A percentile compares a stretch with the other conserved stretches of the same genome.
phyloP scores from a whole-genome alignment of 192 early-diverging fungal genomes.

The Entomortierella beljakovae region DNA sequence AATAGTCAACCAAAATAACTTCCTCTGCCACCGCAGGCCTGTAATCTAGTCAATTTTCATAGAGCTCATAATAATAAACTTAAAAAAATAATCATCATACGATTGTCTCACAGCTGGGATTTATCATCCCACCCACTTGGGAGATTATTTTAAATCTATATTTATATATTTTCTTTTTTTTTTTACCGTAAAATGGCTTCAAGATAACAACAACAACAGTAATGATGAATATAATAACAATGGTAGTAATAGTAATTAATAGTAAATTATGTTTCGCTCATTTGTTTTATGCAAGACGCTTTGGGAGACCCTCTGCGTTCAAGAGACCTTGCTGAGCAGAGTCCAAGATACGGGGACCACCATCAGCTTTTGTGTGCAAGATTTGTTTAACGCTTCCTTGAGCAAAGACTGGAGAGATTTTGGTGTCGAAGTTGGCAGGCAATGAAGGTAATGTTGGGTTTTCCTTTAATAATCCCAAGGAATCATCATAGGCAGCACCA shows the following conservation, averaged over 20 bases:
- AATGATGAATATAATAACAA: background rate
- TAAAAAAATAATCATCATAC: no score
- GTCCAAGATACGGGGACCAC: constrained; percentile 90
- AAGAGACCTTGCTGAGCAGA: constrained; percentile 65
- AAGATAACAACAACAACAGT: background rate
- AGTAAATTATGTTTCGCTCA: no score
- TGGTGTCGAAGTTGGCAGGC: constrained; percentile 63
- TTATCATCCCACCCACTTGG: no score
- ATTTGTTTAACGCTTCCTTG: constrained; percentile 84
- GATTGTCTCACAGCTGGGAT: no score
- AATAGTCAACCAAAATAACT: background rate
- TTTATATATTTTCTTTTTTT: no score
- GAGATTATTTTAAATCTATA: no score
- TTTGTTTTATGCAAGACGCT: constrained; percentile 42
- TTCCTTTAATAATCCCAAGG: constrained; percentile 52
- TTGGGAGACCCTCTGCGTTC: constrained; percentile 73
- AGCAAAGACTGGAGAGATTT: constrained; percentile 70
- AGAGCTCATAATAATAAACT: no score
- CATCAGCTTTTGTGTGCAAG: constrained; percentile 91
- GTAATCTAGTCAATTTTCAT: no score
- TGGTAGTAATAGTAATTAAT: no score
- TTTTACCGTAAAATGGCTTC: no score
- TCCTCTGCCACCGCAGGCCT: background rate
- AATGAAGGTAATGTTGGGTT: constrained; percentile 47
- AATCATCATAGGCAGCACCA: constrained; percentile 67